Evolutionary conservation across 208 protist genomes (phyloP), one percentile per base, ranked within the genome.

Genomic region (Leishmania martiniquensis): DNA sequence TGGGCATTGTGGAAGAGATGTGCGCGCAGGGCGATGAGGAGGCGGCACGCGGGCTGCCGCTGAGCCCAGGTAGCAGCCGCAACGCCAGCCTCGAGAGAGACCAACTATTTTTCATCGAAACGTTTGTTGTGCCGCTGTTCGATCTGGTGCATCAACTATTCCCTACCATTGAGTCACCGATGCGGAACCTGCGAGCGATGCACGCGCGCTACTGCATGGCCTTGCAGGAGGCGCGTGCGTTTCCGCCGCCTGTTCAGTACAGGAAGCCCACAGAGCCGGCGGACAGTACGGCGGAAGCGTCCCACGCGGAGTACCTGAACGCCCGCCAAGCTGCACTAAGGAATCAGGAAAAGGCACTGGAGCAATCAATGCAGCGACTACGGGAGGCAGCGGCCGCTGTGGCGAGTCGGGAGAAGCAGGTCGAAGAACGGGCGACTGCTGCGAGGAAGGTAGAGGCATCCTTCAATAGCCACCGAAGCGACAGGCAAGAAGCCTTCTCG

Each of bases 1-100:
- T 90, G 9, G 85, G 85, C n/a, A 80, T 96, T 9, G 70, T 94
- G 51, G 90, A 95, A 34, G 94, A 97, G 85, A 91, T 94, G 87
- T 82, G 83, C 47, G 69, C 83, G 75, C 92, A 97, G 69, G 91
- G 90, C 37, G 90, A 91, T 51, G 88, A 94, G n/a, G 92, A 96
- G 76, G 65, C 47, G 13, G 80, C 68, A 6, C 77, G 78, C 42
- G 85, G 86, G 1, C 67, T 97, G 25, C 82, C 90, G 0, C 84
- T 91, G 17, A 87, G 83, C 22, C 81, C 87, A 0, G 88, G 89
- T 44, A 89, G 86, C 79, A 79, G 76, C 44, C 77, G 82, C 22
- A 42, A 71, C n/a, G 81, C 72, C 12, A 59, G 72, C 52, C 42
- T 94, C 44, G 83, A 84, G 49, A 15, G 47, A 9, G 87, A 84